phyloP scores from a whole-genome alignment of 2,329 filamentous ascomycete genomes.

The Clonostachys solani region DNA sequence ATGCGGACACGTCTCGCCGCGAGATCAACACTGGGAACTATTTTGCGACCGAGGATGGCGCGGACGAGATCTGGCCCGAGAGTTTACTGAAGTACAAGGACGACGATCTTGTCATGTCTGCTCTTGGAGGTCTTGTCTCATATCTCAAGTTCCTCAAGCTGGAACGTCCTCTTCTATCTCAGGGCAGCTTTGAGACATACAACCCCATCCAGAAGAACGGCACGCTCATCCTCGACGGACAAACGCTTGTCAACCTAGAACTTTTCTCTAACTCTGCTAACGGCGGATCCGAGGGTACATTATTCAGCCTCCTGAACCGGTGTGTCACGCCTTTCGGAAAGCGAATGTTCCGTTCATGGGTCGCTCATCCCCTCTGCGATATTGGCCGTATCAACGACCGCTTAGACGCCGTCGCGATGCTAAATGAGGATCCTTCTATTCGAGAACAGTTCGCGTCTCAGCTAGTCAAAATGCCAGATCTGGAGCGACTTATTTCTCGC shows the following conservation, averaged over 20 bases:
- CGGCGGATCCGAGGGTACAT: conserved; percentile 76
- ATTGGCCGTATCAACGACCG: conserved; percentile 86
- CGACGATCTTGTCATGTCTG: conserved; percentile 83
- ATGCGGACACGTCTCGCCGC: conserved; percentile 73
- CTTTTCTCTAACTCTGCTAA: conserved; percentile 92
- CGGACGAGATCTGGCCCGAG: conserved; percentile 70
- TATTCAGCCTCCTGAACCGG: conserved; percentile 87
- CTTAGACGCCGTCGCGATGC: conserved; percentile 86
- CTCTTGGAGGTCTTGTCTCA: conserved; percentile 81
- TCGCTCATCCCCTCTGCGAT: conserved; percentile 91
- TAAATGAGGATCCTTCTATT: conserved; percentile 77
- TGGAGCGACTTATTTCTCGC: conserved; percentile 89
- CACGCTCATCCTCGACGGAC: conserved; percentile 87
- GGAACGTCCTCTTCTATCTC: conserved; percentile 79
- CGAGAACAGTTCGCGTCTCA: conserved; percentile 87
- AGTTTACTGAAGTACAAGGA: conserved; percentile 67
- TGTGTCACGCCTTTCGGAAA: conserved; percentile 98
- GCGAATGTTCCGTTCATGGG: conserved; percentile 92
- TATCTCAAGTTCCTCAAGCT: conserved; percentile 87
- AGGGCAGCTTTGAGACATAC: conserved; percentile 88
- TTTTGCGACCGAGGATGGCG: conserved; percentile 57
- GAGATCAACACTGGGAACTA: conserved; percentile 80
- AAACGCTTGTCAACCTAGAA: conserved; percentile 97
- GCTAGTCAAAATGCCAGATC: conserved; percentile 85
- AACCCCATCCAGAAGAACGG: conserved; percentile 88